These are phyloP conservation scores for Boletus pseudopeckii DNA, from an alignment of 768 basidiomycete genomes.

Conservation along the genomic window DNA sequence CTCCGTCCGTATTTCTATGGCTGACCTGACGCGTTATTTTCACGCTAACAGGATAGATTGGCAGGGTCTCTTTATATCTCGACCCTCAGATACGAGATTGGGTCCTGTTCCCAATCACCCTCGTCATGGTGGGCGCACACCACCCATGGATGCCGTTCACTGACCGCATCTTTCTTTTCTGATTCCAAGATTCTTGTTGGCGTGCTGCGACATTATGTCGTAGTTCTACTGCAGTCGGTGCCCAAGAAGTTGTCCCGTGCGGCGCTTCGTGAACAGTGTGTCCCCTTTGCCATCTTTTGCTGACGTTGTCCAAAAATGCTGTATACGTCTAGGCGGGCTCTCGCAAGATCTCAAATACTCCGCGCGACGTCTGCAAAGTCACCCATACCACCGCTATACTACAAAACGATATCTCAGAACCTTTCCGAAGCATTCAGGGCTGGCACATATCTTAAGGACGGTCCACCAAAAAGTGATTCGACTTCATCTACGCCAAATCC, in stretches of 20 bases:
- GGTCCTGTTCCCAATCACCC: conserved; percentile 93
- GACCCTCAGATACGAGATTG: conserved; percentile 95
- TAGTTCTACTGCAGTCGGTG: conserved; percentile 74
- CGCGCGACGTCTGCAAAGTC: conserved; percentile 78
- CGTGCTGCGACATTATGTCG: conserved; percentile 88
- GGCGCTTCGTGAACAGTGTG: conserved; percentile 91
- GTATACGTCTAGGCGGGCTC: conserved; percentile 53
- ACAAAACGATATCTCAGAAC: conserved; percentile 70
- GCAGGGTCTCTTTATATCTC: conserved; percentile 60
- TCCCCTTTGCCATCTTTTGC: conserved; percentile 13
- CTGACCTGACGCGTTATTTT: background rate
- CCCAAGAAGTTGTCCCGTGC: conserved; percentile 78
- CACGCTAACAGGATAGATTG: conserved; percentile 8
- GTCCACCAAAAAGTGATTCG: conserved; percentile 63
- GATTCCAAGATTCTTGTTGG: conserved; percentile 79
- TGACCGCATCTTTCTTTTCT: conserved; percentile 4
- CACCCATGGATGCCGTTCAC: background rate
- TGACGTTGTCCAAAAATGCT: background rate
- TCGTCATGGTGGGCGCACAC: conserved; percentile 77
- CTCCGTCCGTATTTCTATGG: conserved; percentile 21
- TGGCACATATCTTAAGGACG: conserved; percentile 86
- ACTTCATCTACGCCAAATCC: conserved; percentile 69
- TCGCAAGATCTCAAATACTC: conserved; percentile 80
- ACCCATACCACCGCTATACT: conserved; percentile 71
- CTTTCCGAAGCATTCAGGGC: conserved; percentile 67